Percentiles rank a stretch among this genome's conserved stretches.
These are phyloP conservation scores for Croton setiger DNA, from an alignment of 441 rosid genomes.

Conservation along the genomic window DNA sequence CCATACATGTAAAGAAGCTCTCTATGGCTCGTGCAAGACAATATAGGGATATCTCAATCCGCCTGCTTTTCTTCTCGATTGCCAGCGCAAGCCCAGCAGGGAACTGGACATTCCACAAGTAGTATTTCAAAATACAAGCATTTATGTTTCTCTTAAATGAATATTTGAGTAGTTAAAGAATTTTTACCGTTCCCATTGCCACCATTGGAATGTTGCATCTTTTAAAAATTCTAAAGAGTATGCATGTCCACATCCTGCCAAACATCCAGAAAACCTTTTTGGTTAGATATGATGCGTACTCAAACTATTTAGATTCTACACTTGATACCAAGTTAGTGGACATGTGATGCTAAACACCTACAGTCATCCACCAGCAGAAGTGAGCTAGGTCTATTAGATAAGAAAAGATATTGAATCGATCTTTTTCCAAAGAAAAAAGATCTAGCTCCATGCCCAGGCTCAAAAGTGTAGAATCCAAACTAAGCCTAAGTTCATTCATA, in stretches of 20 bases:
- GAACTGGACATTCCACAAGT: constrained; percentile 42
- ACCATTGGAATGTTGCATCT: constrained; percentile 71
- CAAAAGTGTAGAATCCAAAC: too few species aligned
- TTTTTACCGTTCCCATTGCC: constrained; percentile 68
- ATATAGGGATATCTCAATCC: constrained; percentile 88
- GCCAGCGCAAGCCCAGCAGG: constrained; percentile 83
- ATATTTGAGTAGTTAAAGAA: not conserved
- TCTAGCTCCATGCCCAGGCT: not conserved
- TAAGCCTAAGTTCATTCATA: too few species aligned
- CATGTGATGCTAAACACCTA: not conserved
- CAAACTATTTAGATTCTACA: not conserved
- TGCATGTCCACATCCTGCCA: constrained; percentile 79
- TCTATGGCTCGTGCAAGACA: constrained; percentile 88
- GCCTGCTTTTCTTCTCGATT: constrained; percentile 92
- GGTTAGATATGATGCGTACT: not conserved
- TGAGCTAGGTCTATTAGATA: too few species aligned
- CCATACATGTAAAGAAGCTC: constrained; percentile 80
- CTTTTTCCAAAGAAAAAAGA: not conserved
- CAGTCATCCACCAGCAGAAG: not conserved
- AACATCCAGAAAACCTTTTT: constrained; percentile 3
- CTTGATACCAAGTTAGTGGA: not conserved
- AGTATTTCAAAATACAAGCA: not conserved
- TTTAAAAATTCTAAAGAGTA: constrained; percentile 70
- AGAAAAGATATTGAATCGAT: not conserved
- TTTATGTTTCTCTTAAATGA: not conserved